Percentiles rank a stretch among this genome's conserved stretches.
Conservation (phyloP, 805 yeast species). For the Trichomonascus vanleenenianus region DNA sequence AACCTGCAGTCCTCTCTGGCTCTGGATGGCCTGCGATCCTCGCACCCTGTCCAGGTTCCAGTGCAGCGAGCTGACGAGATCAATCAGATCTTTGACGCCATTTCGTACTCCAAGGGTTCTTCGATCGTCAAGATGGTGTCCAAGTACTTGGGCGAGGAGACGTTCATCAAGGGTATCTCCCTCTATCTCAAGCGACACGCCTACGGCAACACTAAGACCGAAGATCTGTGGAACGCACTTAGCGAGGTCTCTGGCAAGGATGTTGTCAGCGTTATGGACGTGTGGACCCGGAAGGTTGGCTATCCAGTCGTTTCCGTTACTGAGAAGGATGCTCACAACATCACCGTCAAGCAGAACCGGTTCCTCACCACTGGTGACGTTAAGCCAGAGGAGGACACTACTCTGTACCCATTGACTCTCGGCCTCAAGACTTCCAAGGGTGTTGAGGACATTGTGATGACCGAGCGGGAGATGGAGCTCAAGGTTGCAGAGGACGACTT, state of each 20-base stretch:
- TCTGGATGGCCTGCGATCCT: slow-evolving; percentile 60
- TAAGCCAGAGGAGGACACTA: slow-evolving; percentile 46
- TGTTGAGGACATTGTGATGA: slow-evolving; percentile 49
- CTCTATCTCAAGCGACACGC: slow-evolving; percentile 54
- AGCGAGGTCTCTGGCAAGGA: slow-evolving; percentile 56
- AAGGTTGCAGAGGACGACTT: slow-evolving; percentile 38
- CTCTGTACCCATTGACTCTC: slow-evolving; percentile 48
- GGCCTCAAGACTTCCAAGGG: slow-evolving; percentile 48
- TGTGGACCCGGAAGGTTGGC: slow-evolving; percentile 70
- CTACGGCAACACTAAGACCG: slow-evolving; percentile 65
- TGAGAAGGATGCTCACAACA: slow-evolving; percentile 27
- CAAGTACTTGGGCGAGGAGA: slow-evolving; percentile 57
- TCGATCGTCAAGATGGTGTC: slow-evolving; percentile 73
- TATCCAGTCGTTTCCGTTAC: slow-evolving; percentile 58
- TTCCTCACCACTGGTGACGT: slow-evolving; percentile 59
- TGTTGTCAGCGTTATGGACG: slow-evolving; percentile 49
- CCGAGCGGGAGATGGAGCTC: slow-evolving; percentile 40
- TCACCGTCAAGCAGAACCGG: slow-evolving; percentile 48
- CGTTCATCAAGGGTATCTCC: slow-evolving; percentile 67
- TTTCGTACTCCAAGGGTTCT: slow-evolving; percentile 76
- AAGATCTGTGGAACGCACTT: slow-evolving; percentile 64
- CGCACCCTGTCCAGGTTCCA: slow-evolving; percentile 80
- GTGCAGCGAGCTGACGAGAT: slow-evolving; percentile 73
- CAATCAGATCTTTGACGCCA: slow-evolving; percentile 74
- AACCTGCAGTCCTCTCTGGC: slow-evolving; percentile 66